Evolutionary conservation across 805 yeast species (phyloP).

Genomic region (Torulaspora delbrueckii): DNA sequence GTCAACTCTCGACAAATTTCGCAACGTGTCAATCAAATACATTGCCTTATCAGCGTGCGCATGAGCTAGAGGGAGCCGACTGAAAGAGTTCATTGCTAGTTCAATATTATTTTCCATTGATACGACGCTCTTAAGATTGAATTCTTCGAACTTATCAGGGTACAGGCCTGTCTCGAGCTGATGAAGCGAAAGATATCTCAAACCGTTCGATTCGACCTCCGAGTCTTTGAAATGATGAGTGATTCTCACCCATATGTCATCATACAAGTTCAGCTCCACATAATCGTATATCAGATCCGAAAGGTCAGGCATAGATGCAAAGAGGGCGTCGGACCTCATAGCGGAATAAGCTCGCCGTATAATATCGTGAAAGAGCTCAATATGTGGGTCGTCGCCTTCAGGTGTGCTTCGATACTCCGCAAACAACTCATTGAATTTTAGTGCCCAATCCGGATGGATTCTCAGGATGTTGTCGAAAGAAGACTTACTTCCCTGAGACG

Average conservation of each 20-base stretch:
- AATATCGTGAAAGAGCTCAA: conserved; percentile 26
- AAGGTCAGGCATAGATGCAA: conserved; percentile 33
- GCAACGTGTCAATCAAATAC: conserved; percentile 49
- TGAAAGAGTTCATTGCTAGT: conserved; percentile 49
- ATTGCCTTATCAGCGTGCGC: conserved; percentile 46
- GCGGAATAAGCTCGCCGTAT: conserved; percentile 22
- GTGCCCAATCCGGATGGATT: conserved; percentile 19
- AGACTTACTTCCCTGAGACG: conserved; percentile 4
- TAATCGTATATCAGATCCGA: conserved; percentile 58
- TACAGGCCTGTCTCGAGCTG: conserved; percentile 45
- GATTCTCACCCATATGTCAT: conserved; percentile 56
- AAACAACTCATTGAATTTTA: conserved; percentile 39
- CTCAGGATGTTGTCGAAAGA: conserved; percentile 16
- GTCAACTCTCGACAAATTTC: conserved; percentile 40
- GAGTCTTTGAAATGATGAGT: conserved; percentile 25
- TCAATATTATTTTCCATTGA: conserved; percentile 42
- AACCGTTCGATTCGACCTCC: conserved; percentile 20
- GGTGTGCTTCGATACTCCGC: conserved; percentile 30
- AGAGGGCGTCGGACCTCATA: conserved; percentile 14
- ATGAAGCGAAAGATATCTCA: conserved; percentile 36
- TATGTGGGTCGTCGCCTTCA: conserved; percentile 30
- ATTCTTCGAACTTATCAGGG: conserved; percentile 33
- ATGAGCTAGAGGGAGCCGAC: conserved; percentile 42
- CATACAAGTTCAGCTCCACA: conserved; percentile 65
- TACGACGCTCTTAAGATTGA: conserved; percentile 29